A percentile compares a stretch with the other conserved stretches of the same genome.
Evolutionary conservation across 345 rosid genomes (phyloP).

Genomic region (Leavenworthia alabamica): DNA sequence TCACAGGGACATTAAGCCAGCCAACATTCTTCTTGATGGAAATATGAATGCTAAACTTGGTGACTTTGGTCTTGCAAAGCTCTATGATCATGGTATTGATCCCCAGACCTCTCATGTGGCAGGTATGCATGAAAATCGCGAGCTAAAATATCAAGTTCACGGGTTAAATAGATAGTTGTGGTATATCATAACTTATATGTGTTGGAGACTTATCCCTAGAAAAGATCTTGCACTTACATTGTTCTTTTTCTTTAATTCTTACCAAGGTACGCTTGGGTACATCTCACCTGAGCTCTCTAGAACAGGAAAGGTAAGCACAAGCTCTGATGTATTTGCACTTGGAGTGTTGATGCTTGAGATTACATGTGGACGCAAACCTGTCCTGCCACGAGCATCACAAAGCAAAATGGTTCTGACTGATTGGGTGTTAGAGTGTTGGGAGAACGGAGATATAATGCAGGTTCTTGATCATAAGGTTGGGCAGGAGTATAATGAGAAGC

Average conservation of each 20-base stretch:
- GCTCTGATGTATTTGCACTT: constrained; percentile 57
- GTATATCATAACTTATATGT: too few species aligned
- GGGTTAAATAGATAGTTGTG: too few species aligned
- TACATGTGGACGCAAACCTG: constrained; percentile 33
- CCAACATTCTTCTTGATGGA: constrained; percentile 56
- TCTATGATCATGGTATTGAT: constrained; percentile 46
- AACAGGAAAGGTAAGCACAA: constrained; percentile 52
- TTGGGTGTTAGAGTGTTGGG: constrained; percentile 22
- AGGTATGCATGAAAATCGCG: too few species aligned
- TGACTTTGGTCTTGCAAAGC: constrained; percentile 72
- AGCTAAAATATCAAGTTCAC: too few species aligned
- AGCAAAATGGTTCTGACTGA: constrained; percentile 10
- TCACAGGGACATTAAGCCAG: constrained; percentile 66
- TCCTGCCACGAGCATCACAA: neutral
- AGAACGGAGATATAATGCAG: constrained; percentile 4
- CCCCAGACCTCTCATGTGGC: constrained; percentile 49
- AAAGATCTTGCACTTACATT: too few species aligned
- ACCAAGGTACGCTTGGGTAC: constrained; percentile 63
- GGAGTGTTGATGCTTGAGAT: constrained; percentile 58
- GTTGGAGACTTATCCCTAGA: neutral
- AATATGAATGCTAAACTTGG: constrained; percentile 58
- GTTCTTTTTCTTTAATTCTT: too few species aligned
- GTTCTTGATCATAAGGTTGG: constrained; percentile 13
- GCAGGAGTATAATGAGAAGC: neutral
- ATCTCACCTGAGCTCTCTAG: constrained; percentile 70